Conservation (phyloP, 2,329 filamentous ascomycete genomes). For the Calonectria crousiana region DNA sequence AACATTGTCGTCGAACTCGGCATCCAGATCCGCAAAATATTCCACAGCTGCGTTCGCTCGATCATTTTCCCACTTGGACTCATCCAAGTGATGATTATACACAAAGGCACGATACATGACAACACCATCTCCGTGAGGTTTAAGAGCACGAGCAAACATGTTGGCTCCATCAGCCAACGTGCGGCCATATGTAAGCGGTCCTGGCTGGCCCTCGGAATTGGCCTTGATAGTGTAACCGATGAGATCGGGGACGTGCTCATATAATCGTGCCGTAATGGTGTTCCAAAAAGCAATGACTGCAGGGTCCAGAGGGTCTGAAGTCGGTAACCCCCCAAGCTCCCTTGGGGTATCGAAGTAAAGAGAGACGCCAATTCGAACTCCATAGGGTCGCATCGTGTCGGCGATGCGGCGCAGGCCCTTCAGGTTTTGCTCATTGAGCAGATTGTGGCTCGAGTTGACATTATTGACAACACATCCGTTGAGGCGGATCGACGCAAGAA, state of each 20-base stretch:
- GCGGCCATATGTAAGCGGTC: not conserved
- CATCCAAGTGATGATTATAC: not conserved
- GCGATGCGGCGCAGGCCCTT: not conserved
- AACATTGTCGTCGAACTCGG: not conserved
- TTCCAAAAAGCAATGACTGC: not conserved
- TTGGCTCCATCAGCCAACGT: not conserved
- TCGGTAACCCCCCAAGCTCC: not conserved
- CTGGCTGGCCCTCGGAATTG: not conserved
- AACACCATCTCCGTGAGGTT: not conserved
- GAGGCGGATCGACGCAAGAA: not conserved
- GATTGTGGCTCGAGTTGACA: conserved; percentile 3
- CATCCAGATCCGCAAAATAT: not conserved
- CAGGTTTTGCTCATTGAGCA: not conserved
- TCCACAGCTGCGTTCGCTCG: not conserved
- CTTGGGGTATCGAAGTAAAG: not conserved
- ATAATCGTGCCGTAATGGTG: not conserved
- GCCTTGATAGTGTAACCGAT: conserved; percentile 1
- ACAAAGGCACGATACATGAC: not conserved
- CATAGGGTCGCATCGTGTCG: not conserved
- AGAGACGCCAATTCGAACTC: not conserved
- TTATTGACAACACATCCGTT: not conserved
- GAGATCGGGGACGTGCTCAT: not conserved
- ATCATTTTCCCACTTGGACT: conserved; percentile 8
- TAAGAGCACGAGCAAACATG: not conserved
- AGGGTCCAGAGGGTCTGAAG: not conserved